Base-by-base conservation (phyloP, 257 asterid genomes). In the Rhazya stricta region DNA sequence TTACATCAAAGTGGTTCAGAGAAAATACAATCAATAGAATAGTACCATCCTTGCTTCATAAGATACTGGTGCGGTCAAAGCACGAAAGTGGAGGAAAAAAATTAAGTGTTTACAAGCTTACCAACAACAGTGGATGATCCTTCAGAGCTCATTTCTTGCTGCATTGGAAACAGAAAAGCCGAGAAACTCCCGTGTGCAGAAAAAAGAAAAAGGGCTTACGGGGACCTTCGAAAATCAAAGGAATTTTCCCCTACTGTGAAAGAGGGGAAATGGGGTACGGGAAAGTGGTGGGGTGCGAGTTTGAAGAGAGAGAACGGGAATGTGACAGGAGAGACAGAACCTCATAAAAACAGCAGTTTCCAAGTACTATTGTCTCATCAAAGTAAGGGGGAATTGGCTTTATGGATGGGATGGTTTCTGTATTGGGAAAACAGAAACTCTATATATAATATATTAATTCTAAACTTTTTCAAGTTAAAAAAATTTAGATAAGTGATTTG, bases 121-220 rank as follows among this genome's bases (percentile, higher is more conserved):
- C 97, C 96, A 25, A 89, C 91, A 78, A 91, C 91, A 45, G 69
- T 79, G 5, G 96, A 86, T 39, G 96, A 81, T 76, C 85, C 92
- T 80, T 89, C 94, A 9, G 96, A 82, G 61, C 83, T 89, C 92
- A 88, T 88, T 39, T 81, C 84, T 75, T 63, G 85, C 73, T 75
- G 80, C 85, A 81, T 76, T 84, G 16, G 23, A 29, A 50, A 75
- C 72, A 36, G 21, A 65, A n/a, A 69, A 32, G 11, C 53, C 21
- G 25, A 74, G 74, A 19, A 36, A 66, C 18, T 41, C 57, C 72
- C 54, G 3, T 36, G 53, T 0, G 45, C 74, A 46, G 45, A 43
- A 63, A 9, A 63, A 56, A 43, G 66, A 60, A 19, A 32, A 25
- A 56, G 67, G 62, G 12, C 7, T 9, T 39, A 65, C 23, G 9